Evolutionary conservation across 768 basidiomycete species (phyloP).

Genomic region (Candolleomyces efflorescens): DNA sequence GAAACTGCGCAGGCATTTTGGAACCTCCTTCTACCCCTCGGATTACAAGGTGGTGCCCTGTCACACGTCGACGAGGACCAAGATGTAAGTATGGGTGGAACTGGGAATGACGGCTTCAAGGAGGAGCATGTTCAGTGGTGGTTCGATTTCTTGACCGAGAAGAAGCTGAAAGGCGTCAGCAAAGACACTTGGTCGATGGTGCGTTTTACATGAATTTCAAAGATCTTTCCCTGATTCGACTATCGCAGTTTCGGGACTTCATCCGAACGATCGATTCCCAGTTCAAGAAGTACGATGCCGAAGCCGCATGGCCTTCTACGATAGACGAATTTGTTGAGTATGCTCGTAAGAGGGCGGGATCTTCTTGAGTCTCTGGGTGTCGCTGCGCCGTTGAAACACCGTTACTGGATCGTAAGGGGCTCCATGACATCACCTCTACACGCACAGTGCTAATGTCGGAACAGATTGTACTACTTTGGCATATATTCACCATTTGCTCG

Average conservation of each 20-base stretch:
- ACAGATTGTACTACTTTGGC: no score
- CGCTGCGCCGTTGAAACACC: no score
- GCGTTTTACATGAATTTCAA: constrained; percentile 14
- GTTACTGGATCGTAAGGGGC: no score
- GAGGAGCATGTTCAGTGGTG: constrained; percentile 63
- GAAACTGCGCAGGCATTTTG: constrained; percentile 78
- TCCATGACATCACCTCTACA: no score
- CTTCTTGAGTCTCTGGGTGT: background rate
- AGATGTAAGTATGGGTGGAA: constrained; percentile 45
- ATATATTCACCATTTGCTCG: no score
- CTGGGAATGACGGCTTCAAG: constrained; percentile 51
- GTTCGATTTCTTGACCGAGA: constrained; percentile 70
- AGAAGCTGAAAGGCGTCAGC: constrained; percentile 72
- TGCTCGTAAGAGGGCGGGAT: constrained; percentile 40
- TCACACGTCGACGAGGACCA: constrained; percentile 40
- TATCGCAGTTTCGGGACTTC: constrained; percentile 70
- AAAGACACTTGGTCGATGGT: constrained; percentile 92
- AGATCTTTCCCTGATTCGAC: constrained; percentile 3
- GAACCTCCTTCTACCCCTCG: constrained; percentile 71
- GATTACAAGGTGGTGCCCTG: constrained; percentile 63
- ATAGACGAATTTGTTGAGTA: constrained; percentile 82
- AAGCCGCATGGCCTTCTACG: constrained; percentile 85
- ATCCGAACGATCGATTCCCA: constrained; percentile 67
- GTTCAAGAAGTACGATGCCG: constrained; percentile 70
- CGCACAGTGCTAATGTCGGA: no score